Base-by-base conservation (phyloP, 2,329 filamentous ascomycete species). In the Microcera coccophila region DNA sequence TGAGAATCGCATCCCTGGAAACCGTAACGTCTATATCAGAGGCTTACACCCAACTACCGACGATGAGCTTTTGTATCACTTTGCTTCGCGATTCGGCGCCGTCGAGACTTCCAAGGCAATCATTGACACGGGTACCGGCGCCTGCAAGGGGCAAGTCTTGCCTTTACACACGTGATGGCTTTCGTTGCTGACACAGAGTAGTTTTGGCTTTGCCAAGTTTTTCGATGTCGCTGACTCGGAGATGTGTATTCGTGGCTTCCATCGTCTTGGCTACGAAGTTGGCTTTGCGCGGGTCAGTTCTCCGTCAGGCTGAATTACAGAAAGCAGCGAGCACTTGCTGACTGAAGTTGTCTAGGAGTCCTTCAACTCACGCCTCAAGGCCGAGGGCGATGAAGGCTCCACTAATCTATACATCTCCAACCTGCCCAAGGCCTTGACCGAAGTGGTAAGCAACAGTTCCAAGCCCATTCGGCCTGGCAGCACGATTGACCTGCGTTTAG, bases 381-480 rank as follows among this genome's bases (percentile, higher is more conserved):
- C 93, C 35, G 87, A 97, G 61, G 86, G 90, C 42, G 91, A 98
- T 60, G 87, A 86, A 39, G 62, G 69, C 32, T 97, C 94, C 36
- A 97, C 93, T 52, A 98, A 98, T 64, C 79, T 98, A 50, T 98
- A 98, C 68, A 90, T 97, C 50, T 98, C 94, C 20, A 98, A 97
- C 68, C 79, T 98, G 34, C 93, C 93, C 26, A 90, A 91, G 68
- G 81, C 84, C 50, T 82, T 95, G 76, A 95, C 87, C 39, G 94
- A 98, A 73, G 83, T 88, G 57, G 90, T 91, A 67, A 63, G 84
- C 14, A 20, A 32, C 16, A 10, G 12, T 20, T 1, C 15, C 3
- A 15, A 17, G 4, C 5, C n/a, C 26, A 38, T 20, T 32, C n/a
- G 11, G 12, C 29, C 15, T 8, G 8, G 29, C 9, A 16, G 14